phyloP scores from a whole-genome alignment of 768 basidiomycete species.

The Russula vinacea region DNA sequence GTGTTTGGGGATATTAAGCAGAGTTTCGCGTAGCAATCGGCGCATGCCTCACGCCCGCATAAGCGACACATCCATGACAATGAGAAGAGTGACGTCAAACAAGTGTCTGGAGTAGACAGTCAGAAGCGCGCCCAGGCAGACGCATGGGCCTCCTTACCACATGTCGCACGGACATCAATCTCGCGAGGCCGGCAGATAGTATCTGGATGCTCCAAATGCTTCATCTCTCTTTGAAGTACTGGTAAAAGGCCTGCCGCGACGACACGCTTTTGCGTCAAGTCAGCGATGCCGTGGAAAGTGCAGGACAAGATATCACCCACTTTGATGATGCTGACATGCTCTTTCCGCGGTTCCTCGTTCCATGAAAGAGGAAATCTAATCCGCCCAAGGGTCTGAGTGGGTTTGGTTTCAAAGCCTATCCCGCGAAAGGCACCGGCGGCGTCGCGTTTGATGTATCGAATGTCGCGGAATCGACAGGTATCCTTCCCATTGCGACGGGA shows the following conservation, averaged over 20 bases:
- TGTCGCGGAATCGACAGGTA: conserved; percentile 79
- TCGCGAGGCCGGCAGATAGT: conserved; percentile 73
- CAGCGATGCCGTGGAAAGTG: conserved; percentile 21
- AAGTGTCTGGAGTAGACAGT: conserved; percentile 62
- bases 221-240: conserved; percentile 58
- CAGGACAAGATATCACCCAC: conserved; percentile 39
- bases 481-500: conserved; percentile 83
- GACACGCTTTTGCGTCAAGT: conserved; percentile 46
- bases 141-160: conserved; percentile 50
- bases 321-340: conserved; percentile 49
- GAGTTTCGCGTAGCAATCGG: conserved; percentile 70
- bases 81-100: conserved; percentile 88
- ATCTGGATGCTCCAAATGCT: conserved; percentile 51
- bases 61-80: conserved; percentile 83
- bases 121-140: conserved; percentile 21
- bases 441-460: conserved; percentile 71
- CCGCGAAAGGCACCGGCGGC: conserved; percentile 53
- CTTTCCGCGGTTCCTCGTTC: conserved; percentile 41
- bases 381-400: conserved; percentile 10
- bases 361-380: conserved; percentile 20
- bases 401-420: conserved; percentile 48
- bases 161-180: conserved; percentile 80
- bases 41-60: conserved; percentile 87
- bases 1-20: conserved; percentile 51
- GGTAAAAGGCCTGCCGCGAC: conserved; percentile 68